Evolutionary conservation across 495 filamentous ascomycete genomes (phyloP).

Genomic region (Neurospora discreta): DNA sequence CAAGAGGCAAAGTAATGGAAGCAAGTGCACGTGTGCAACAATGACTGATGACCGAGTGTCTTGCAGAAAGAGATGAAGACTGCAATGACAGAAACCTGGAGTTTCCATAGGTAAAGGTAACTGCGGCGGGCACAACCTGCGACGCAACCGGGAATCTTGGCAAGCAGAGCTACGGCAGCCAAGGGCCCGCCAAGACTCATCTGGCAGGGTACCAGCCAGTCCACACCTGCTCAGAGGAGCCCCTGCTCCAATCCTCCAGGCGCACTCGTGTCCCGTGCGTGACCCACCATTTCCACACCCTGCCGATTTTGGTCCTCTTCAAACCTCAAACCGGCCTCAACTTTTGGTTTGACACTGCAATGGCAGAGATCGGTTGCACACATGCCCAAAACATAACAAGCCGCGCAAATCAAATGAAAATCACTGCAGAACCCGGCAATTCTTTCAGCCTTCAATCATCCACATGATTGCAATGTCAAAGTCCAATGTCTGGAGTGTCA

Average conservation of each 20-base stretch:
- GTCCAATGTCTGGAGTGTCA: neutral
- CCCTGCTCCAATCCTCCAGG: neutral
- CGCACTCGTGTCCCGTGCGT: neutral
- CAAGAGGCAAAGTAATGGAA: neutral
- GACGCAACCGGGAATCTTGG: neutral
- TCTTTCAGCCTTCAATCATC: neutral
- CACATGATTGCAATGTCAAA: neutral
- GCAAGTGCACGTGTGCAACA: neutral
- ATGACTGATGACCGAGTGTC: neutral
- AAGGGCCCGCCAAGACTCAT: neutral
- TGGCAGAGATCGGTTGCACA: neutral
- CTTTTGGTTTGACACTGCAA: neutral
- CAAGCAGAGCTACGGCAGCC: neutral
- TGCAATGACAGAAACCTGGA: neutral
- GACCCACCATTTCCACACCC: neutral
- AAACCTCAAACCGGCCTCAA: neutral
- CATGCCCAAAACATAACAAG: neutral
- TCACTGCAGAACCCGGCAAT: slow-evolving; percentile 8
- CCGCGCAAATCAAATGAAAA: slow-evolving; percentile 3
- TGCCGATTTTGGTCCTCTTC: neutral
- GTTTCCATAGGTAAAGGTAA: neutral
- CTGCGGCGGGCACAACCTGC: too few species aligned
- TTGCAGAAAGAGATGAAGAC: neutral
- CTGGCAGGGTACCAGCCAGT: neutral
- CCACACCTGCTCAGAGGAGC: neutral